These are phyloP conservation scores for Leishmania arabica DNA, from an alignment of 208 protist genomes.

Conservation along the genomic window DNA sequence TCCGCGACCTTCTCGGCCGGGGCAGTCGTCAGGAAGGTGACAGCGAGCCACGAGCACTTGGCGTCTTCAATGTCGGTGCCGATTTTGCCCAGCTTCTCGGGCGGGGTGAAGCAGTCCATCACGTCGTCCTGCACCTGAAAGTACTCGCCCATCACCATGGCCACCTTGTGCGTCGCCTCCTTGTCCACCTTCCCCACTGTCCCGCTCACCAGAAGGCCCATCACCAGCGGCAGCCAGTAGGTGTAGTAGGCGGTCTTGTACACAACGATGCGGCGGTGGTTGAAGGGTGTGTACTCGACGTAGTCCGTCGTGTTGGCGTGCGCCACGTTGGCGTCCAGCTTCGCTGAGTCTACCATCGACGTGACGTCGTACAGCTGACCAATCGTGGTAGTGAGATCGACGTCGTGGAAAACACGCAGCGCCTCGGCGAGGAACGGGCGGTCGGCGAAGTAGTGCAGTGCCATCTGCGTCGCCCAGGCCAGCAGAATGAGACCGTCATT, in stretches of 20 bases:
- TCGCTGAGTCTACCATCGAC: slow-evolving; percentile 90
- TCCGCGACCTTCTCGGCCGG: slow-evolving; percentile 47
- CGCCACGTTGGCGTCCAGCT: slow-evolving; percentile 78
- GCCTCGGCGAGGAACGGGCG: slow-evolving; percentile 88
- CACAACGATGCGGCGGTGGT: slow-evolving; percentile 94
- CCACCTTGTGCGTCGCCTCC: slow-evolving; percentile 70
- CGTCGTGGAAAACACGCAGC: slow-evolving; percentile 92
- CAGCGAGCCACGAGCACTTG: slow-evolving; percentile 97
- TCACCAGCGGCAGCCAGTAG: slow-evolving; percentile 95
- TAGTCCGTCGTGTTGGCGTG: slow-evolving; percentile 79
- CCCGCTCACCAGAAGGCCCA: slow-evolving; percentile 93
- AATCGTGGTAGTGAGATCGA: slow-evolving; percentile 94
- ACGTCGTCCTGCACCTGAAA: slow-evolving; percentile 99
- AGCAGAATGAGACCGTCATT: slow-evolving; percentile 97
- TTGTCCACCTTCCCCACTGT: slow-evolving; percentile 61
- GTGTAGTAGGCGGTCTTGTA: slow-evolving; percentile 99
- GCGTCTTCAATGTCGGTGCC: slow-evolving; percentile 98
- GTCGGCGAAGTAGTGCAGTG: slow-evolving; percentile 92
- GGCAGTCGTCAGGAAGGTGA: slow-evolving; percentile 80
- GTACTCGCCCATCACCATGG: slow-evolving; percentile 96
- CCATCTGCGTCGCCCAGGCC: slow-evolving; percentile 88
- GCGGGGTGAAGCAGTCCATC: slow-evolving; percentile 97
- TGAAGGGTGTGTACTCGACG: slow-evolving; percentile 83
- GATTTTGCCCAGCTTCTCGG: slow-evolving; percentile 96
- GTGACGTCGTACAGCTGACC: slow-evolving; percentile 96